A percentile compares a stretch with the other conserved stretches of the same genome.
phyloP scores from a whole-genome alignment of 75 land plant species.

The Ceratopteris richardii region DNA sequence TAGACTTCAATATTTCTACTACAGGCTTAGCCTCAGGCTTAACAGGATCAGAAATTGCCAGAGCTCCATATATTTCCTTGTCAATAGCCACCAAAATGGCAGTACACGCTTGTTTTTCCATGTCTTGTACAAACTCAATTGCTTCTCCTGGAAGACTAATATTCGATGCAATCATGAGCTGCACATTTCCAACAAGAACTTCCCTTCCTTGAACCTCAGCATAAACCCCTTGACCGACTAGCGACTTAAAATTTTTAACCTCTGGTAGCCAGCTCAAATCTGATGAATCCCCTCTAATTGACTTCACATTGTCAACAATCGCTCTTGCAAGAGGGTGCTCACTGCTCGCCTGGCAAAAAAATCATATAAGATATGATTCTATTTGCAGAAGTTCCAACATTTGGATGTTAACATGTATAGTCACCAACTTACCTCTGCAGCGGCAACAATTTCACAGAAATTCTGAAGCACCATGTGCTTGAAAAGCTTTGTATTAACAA shows the following conservation, averaged over 20 bases:
- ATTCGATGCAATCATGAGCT: constrained; percentile 19
- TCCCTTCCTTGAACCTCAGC: constrained; percentile 20
- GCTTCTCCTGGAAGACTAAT: constrained; percentile 16
- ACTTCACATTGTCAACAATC: constrained; percentile 22
- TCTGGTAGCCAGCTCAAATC: constrained; percentile 19
- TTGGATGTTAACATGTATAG: too few relatives aligned
- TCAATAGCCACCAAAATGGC: constrained; percentile 32
- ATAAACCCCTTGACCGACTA: constrained; percentile 38
- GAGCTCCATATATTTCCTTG: constrained; percentile 17
- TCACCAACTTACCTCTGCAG: constrained; percentile 71
- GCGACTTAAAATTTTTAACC: constrained; percentile 15
- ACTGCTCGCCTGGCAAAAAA: constrained; percentile 22
- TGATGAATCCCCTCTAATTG: constrained; percentile 1
- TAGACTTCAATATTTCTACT: constrained; percentile 15
- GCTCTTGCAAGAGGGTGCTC: constrained; percentile 39
- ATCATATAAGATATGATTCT: too few relatives aligned
- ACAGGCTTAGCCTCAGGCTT: constrained; percentile 38
- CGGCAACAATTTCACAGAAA: constrained; percentile 55
- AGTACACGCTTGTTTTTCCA: constrained; percentile 25
- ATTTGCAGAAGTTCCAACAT: too few relatives aligned
- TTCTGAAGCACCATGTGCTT: constrained; percentile 36
- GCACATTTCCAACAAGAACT: constrained; percentile 33
- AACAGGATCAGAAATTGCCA: constrained; percentile 43
- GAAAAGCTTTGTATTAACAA: constrained; percentile 58
- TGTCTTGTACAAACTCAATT: constrained; percentile 10